These are phyloP conservation scores for Mycena vulgaris DNA, from an alignment of 768 basidiomycete genomes.

Conservation along the genomic window DNA sequence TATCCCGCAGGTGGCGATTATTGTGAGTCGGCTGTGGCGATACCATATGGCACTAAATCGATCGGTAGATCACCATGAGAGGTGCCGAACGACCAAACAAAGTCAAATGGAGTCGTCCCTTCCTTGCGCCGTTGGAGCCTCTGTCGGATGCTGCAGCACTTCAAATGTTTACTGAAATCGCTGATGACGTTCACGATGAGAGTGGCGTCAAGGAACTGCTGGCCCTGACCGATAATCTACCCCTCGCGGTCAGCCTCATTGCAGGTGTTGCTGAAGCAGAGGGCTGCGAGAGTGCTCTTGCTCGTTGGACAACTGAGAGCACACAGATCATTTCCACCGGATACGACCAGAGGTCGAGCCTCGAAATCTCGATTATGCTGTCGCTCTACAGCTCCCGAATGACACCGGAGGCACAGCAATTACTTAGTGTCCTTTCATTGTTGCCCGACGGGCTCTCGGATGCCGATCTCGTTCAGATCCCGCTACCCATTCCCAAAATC, in stretches of 20 bases:
- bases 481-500: constrained; percentile 1
- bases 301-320: constrained; percentile 2
- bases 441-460: constrained; percentile 22
- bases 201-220: background rate
- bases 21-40: too few species aligned
- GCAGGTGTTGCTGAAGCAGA: constrained; percentile 6
- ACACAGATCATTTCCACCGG: constrained; percentile 20
- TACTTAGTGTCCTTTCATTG: constrained; percentile 9
- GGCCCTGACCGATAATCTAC: constrained; percentile 13
- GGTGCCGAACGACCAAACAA: constrained; percentile 14
- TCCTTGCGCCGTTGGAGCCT: constrained; percentile 1
- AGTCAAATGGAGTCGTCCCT: constrained; percentile 24
- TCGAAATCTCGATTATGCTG: constrained; percentile 26
- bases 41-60: too few species aligned
- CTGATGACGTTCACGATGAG: constrained; percentile 1
- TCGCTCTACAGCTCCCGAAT: constrained; percentile 17
- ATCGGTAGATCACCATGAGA: constrained; percentile 19
- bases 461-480: constrained; percentile 2
- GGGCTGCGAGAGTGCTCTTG: constrained; percentile 1
- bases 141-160: constrained; percentile 11
- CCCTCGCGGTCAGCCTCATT: constrained; percentile 18
- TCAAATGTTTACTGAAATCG: constrained; percentile 19
- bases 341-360: constrained; percentile 20
- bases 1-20: too few species aligned
- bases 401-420: constrained; percentile 8